These are phyloP conservation scores for Exophiala lecanii-corni DNA, from an alignment of 2,329 filamentous ascomycete genomes.

Conservation along the genomic window DNA sequence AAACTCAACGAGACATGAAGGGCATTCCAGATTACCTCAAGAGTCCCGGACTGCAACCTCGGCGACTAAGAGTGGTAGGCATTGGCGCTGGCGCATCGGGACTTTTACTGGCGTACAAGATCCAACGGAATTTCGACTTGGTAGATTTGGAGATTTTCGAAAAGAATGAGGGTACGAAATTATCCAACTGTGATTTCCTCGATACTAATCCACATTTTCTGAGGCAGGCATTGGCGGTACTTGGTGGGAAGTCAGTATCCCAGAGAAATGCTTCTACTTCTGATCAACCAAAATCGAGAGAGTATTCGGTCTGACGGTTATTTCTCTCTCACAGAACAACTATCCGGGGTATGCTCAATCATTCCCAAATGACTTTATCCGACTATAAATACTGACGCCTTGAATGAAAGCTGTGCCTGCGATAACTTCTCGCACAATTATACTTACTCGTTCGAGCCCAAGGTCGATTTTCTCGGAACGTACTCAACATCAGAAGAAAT, in stretches of 20 bases:
- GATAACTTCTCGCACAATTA: constrained; percentile 23
- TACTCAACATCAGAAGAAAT: constrained; percentile 29
- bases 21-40: too few relatives aligned
- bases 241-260: constrained; percentile 37
- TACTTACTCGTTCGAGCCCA: constrained; percentile 21
- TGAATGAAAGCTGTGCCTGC: too few relatives aligned
- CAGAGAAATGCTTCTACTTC: too few relatives aligned
- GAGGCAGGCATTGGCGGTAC: constrained; percentile 2
- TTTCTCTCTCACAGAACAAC: too few relatives aligned
- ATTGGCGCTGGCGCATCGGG: background rate
- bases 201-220: background rate
- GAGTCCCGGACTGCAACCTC: too few relatives aligned
- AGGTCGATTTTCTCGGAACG: constrained; percentile 23
- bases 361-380: too few relatives aligned
- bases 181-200: background rate
- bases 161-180: background rate
- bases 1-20: too few relatives aligned
- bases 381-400: too few relatives aligned
- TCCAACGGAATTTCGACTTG: background rate
- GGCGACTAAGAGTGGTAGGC: background rate
- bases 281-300: too few relatives aligned
- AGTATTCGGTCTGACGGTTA: too few relatives aligned
- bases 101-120: background rate
- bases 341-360: too few relatives aligned
- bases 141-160: background rate